Conservation (phyloP, 1,284 basidiomycete species). For the Ceratorhiza oryzae-sativae region DNA sequence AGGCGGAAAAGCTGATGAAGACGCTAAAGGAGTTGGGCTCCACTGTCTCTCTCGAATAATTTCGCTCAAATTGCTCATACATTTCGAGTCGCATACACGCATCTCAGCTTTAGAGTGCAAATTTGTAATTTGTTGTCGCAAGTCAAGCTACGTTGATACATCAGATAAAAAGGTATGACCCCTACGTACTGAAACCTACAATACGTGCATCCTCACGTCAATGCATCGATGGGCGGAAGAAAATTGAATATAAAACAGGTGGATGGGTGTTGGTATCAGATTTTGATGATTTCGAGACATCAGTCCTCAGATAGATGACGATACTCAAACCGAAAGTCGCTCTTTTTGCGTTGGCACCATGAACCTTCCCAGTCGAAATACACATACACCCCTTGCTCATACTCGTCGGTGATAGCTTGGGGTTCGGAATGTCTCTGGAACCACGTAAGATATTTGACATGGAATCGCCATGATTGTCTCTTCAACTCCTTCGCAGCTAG, state of each 20-base stretch:
- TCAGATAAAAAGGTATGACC: constrained; percentile 35
- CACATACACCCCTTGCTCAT: constrained; percentile 97
- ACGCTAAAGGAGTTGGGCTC: constrained; percentile 90
- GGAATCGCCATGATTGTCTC: constrained; percentile 98
- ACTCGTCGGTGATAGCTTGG: constrained; percentile 99
- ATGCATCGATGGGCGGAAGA: constrained; percentile 37
- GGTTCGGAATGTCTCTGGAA: constrained; percentile 99
- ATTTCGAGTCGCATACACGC: constrained; percentile 11
- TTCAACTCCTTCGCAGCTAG: constrained; percentile 97
- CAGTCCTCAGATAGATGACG: constrained; percentile 89
- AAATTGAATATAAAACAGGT: constrained; percentile 34
- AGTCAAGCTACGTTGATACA: constrained; percentile 34
- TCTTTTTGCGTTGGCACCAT: constrained; percentile 98
- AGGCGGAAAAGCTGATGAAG: constrained; percentile 95
- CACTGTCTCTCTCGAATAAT: constrained; percentile 81
- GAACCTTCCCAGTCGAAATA: constrained; percentile 98
- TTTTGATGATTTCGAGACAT: neutral
- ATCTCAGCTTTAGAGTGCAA: neutral
- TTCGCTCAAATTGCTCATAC: neutral
- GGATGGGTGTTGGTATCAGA: constrained; percentile 6
- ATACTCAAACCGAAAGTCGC: constrained; percentile 96
- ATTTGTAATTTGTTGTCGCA: constrained; percentile 30
- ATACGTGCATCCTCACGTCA: constrained; percentile 32
- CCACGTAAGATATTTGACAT: constrained; percentile 99
- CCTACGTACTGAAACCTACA: constrained; percentile 40